Evolutionary conservation across 2,329 filamentous ascomycete species (phyloP), one percentile per base, ranked within the genome.

Genomic region (Fusarium napiforme): DNA sequence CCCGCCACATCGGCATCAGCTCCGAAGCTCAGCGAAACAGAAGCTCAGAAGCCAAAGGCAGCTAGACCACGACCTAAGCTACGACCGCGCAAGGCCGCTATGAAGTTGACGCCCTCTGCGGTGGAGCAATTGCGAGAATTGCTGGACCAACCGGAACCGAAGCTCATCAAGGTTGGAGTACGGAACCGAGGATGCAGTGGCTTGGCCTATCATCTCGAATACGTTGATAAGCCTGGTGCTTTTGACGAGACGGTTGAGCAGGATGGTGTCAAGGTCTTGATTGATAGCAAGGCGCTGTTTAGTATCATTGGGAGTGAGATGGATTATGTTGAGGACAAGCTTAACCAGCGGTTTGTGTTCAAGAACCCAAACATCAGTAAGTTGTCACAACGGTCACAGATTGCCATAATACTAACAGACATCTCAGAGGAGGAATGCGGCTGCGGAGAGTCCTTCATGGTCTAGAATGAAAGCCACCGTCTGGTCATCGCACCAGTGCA

Each of bases 231-330:
- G 86, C 89, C 96, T 0, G 94, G 91, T 8, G 86, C 89, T 42
- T 96, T 98, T 78, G 96, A 99, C 78, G 96, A 99, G 83, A 88
- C 92, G 58, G 94, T 99, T 3, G 95, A 97, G 80, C 96, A 99
- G 81, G 96, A 98, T 78, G 96, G 96, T 0, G 96, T 99, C 64
- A 96, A 93, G 83, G 96, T 99, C 39, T 82, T 98, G 81, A 96
- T 99, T 64, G 96, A 99, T 82, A 97, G 94, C 87, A 98, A 98
- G 86, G 96, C 96, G 46, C 85, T 99, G 56, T 95, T 99, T 81
- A 98, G 96, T 83, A 98, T 99, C 60, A 98, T 99, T 78, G 96
- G 96, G 9, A 97, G 93, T 80, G 96, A 98, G 84, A 99, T 99
- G 96, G 96, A 99, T 80, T 99, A 96, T 95, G 88, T 96, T 16